Evolutionary conservation across 2,329 filamentous ascomycete species (phyloP).

Genomic region (Fusarium lateritium): DNA sequence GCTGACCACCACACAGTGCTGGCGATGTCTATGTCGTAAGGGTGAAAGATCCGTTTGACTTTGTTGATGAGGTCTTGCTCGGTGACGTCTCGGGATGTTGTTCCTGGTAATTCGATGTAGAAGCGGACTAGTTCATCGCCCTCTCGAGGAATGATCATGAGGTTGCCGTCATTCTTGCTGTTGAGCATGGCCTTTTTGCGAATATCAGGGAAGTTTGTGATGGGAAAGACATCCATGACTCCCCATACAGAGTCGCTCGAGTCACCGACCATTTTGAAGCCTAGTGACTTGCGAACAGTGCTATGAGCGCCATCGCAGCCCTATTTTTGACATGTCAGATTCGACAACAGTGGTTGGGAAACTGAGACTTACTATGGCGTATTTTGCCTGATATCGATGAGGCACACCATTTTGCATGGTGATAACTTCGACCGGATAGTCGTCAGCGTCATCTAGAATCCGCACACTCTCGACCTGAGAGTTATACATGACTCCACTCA

Average conservation of each 20-base stretch:
- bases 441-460: not conserved
- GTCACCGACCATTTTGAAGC: conserved; percentile 48
- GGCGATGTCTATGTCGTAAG: conserved; percentile 63
- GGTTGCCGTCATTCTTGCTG: conserved; percentile 37
- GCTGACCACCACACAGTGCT: conserved; percentile 48
- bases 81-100: conserved; percentile 17
- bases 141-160: conserved; percentile 50
- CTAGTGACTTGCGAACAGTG: conserved; percentile 43
- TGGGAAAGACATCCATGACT: conserved; percentile 47
- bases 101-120: conserved; percentile 38
- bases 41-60: conserved; percentile 67
- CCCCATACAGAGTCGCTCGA: conserved; percentile 51
- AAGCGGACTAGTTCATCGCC: conserved; percentile 44
- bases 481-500: conserved; percentile 26
- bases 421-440: conserved; percentile 32
- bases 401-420: not conserved
- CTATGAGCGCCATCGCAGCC: conserved; percentile 48
- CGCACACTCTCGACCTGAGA: conserved; percentile 37
- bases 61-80: conserved; percentile 53
- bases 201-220: conserved; percentile 50
- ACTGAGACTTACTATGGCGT: conserved; percentile 34
- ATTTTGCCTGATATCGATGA: conserved; percentile 30
- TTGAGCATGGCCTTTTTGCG: conserved; percentile 51
- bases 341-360: no score
- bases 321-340: not conserved